phyloP scores from a whole-genome alignment of 805 yeast species.

The Candida pseudofarinosa region DNA sequence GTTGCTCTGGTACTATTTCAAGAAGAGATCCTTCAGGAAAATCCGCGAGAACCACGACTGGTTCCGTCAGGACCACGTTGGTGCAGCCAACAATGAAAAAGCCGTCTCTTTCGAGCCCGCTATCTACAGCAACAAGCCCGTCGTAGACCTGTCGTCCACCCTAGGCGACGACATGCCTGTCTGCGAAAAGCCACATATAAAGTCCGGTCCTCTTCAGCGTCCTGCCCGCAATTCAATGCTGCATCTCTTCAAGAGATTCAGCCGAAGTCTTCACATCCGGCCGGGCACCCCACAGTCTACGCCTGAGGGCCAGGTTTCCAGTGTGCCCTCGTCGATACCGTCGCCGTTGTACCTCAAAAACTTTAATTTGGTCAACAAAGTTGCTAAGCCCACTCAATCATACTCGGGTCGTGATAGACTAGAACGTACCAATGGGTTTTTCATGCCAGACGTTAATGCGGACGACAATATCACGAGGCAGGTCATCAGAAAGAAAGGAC shows the following conservation, averaged over 20 bases:
- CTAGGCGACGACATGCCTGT: not conserved
- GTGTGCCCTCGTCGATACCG: slow-evolving; percentile 5
- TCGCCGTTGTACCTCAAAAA: slow-evolving; percentile 32
- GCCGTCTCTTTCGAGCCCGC: slow-evolving; percentile 1
- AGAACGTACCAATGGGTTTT: slow-evolving; percentile 3
- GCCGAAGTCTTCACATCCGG: slow-evolving; percentile 19
- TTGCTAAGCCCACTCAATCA: not conserved
- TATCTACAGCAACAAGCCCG: not conserved
- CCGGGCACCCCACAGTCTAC: not conserved
- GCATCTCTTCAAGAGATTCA: slow-evolving; percentile 17
- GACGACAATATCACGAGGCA: slow-evolving; percentile 2
- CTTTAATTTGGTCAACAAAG: slow-evolving; percentile 25
- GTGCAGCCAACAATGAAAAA: not conserved
- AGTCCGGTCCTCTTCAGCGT: slow-evolving; percentile 2
- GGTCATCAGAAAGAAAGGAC: slow-evolving; percentile 11
- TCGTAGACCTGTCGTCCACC: slow-evolving; percentile 1
- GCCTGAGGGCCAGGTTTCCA: not conserved
- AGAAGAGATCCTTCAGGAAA: slow-evolving; percentile 10
- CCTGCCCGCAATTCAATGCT: slow-evolving; percentile 14
- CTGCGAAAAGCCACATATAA: not conserved
- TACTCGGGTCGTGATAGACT: not conserved
- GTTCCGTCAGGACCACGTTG: slow-evolving; percentile 7
- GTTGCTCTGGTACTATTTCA: slow-evolving; percentile 18
- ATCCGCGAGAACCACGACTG: slow-evolving; percentile 9
- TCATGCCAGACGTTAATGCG: slow-evolving; percentile 2